Base-by-base conservation (phyloP, 768 basidiomycete species). In the Pulveroboletus sp. region DNA sequence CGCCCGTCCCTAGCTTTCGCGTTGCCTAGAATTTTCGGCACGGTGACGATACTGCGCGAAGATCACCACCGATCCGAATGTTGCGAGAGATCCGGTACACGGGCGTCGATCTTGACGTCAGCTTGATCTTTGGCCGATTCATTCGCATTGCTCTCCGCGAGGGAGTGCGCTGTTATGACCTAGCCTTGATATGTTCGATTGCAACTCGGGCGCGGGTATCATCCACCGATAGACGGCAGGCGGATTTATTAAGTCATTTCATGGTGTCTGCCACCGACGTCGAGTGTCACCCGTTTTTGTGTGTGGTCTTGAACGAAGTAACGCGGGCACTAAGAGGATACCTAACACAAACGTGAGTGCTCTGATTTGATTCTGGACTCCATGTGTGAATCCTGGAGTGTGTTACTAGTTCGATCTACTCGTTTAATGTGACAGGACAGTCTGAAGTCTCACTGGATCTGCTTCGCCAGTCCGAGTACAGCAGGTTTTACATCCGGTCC, bases 91-190 rank as follows among this genome's bases (percentile, higher is more conserved):
- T 60, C 16, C 56, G 36, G 17, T 55, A 51, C 16, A 58, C 47
- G 0, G 56, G 42, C 24, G 2, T 24, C 14, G 44, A 19, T 2
- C 27, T 45, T 8, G 0, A 25, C 9, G 53, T 38, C 1, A 44
- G 38, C 21, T 32, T 62, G 32, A 36, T 62, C 33, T 49, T 56
- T 46, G 57, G 56, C 7, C 51, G 42, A 14, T 62, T 51, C 35
- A 21, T 58, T 16, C 5, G 61, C 27, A 8, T 58, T 20, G 59
- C 49, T 20, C 33, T 61, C 23, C 40, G 14, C 16, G 42, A 54
- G 13, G 46, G 51, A 42, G 39, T 60, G 12, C 47, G 49, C 7
- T 60, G 59, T 11, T 54, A 61, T 44, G 48, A 58, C 25, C 19
- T 53, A 37, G 29, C 36, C 34, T 47, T 4, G 24, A 20, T 5